A percentile compares a stretch with the other conserved stretches of the same genome.
phyloP scores from a whole-genome alignment of 1,139 yeast genomes.

The Blastobotrys serpentis region DNA sequence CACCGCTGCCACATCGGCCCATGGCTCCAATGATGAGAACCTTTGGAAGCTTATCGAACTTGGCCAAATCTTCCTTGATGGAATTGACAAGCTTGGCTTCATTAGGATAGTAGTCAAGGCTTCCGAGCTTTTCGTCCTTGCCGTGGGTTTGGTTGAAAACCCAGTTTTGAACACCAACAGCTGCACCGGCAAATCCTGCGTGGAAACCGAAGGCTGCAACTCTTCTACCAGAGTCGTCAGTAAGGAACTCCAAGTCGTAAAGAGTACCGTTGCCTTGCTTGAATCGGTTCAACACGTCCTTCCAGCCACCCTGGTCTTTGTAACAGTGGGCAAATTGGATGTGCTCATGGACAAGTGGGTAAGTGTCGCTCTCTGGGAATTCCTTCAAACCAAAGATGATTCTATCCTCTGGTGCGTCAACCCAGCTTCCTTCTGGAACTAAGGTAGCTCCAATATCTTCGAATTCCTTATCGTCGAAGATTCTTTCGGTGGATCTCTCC shows the following conservation, averaged over 20 bases:
- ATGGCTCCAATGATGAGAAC: conserved; percentile 93
- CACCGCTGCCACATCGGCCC: conserved; percentile 99
- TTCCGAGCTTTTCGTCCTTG: conserved; percentile 58
- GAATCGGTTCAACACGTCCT: conserved; percentile 82
- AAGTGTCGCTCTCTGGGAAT: conserved; percentile 80
- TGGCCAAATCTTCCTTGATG: conserved; percentile 54
- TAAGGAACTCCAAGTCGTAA: conserved; percentile 91
- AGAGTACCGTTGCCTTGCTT: conserved; percentile 87
- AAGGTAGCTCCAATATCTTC: conserved; percentile 75
- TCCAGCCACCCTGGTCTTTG: conserved; percentile 97
- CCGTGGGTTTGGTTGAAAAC: conserved; percentile 78
- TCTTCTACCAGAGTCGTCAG: conserved; percentile 92
- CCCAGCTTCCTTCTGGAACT: conserved; percentile 94
- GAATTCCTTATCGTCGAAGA: conserved; percentile 74
- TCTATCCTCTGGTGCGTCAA: conserved; percentile 82
- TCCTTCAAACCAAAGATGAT: conserved; percentile 92
- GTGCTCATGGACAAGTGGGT: conserved; percentile 93
- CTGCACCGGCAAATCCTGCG: conserved; percentile 99
- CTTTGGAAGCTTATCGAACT: conserved; percentile 69
- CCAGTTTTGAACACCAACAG: conserved; percentile 92
- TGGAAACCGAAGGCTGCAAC: conserved; percentile 99
- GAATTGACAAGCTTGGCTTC: conserved; percentile 72
- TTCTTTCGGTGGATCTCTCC: conserved; percentile 83
- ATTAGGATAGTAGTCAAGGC: conserved; percentile 77
- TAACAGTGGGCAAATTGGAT: conserved; percentile 98